Base-by-base conservation (phyloP, 179 eudicot species). In the Silene noctiflora region DNA sequence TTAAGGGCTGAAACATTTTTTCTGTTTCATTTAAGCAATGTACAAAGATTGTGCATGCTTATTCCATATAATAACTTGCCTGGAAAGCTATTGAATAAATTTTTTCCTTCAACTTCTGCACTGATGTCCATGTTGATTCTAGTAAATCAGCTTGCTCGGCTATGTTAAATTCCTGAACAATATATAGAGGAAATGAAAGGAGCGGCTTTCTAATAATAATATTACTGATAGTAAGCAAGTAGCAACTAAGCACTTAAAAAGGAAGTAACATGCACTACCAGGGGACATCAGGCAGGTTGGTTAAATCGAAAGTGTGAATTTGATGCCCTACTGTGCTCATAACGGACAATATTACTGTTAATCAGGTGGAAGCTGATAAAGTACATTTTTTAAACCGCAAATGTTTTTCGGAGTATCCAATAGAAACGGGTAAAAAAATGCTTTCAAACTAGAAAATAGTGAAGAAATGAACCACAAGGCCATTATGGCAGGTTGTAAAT, bases 41-140 rank as follows among this genome's bases (percentile, higher is more conserved):
- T 53, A 0, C 35, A 13, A 53, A 71, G 27, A 24, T 19, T 51
- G 58, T 2, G 11, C 11, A 16, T 12, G 39, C 61, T 51, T 53
- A 71, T 25, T 70, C 61, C 14, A 71, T 22, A 74, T 56, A 72
- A 11, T 33, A 79, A 71, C 83, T 84, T 86, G 88, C 99, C 94
- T 95, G 88, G 77, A 88, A 93, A 25, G 98, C 98, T 83, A 90
- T 77, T 67, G 96, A 82, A 70, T 84, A 93, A 76, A 93, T 80
- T 76, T 89, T 89, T 64, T 91, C 98, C 89, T 88, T 91, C 77
- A 96, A 81, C 88, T 90, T 93, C 78, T 81, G 79, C 82, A 89
- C 78, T 89, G 87, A 87, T 64, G 79, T 82, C 99, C 98, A 96
- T 67, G 97, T 86, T 84, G 90, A 87, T 81, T 82, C 89, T 75